Evolutionary conservation across 1,284 basidiomycete genomes (phyloP), one percentile per base, ranked within the genome.

Genomic region (Anthracocystis panici-leucophaei): DNA sequence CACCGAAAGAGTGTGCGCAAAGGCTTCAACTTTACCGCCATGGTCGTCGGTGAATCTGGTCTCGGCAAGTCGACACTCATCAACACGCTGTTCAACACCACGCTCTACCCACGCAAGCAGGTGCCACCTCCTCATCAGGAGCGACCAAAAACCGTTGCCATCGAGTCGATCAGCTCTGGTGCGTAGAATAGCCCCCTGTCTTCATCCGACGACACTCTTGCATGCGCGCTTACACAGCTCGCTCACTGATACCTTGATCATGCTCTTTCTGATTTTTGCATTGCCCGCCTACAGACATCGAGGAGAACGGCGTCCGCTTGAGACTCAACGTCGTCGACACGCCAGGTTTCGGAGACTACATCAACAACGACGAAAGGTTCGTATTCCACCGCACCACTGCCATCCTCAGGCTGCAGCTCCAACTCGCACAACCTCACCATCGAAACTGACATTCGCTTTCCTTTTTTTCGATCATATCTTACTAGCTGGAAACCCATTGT

Each of bases 71-170:
- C 82, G 44, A 84, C 83, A 12, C 68, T 84, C 52, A 81, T 84
- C 78, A 84, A 84, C 79, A 84, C 83, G 11, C 75, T 84, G 42
- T 84, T 84, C 77, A 84, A 84, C 78, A 83, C 79, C n/a, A 80
- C 79, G 25, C 75, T 84, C 42, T 83, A 83, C 60, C 81, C 82
- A 20, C 77, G 80, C 70, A 83, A 83, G 57, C 77, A 84, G 63
- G 82, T 82, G 29, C 82, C 79, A 3, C 75, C 77, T 25, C 77
- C 78, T 33, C 70, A 79, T 41, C 74, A 75, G 49, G 83, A 83
- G 70, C 64, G 79, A 69, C 76, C 79, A 31, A 81, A 82, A 69
- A 82, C 83, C 0, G 83, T 84, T 27, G 81, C 81, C 25, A 84
- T 84, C 55, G 83, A 84, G 60, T 82, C 77, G 49, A 84, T 84